Evolutionary conservation across 345 rosid genomes (phyloP), one percentile per base, ranked within the genome.

Genomic region (Hibiscus tridactylites): DNA sequence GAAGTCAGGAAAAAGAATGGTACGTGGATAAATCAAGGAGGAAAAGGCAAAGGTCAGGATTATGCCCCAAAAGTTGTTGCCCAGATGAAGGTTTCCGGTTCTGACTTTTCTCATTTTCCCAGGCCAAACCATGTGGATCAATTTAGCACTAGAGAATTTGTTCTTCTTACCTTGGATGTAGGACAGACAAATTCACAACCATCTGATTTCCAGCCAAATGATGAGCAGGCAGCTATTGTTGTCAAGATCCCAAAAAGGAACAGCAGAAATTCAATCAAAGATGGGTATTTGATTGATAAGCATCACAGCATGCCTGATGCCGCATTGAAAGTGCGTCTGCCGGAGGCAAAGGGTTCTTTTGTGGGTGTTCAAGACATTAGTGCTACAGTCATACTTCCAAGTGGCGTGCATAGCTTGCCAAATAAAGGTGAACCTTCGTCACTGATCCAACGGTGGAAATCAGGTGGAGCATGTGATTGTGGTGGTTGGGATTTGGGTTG

Each of bases 401-500:
- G 96, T 76, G 99, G 93, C 10, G 73, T 81, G 64, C 99, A 95
- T 72, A 81, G 93, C 74, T 83, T 95, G 54, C 97, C 97, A 44
- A 87, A 85, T 77, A 88, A 85, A 73, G 97, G 97, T 64, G 96
- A 87, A 26, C 99, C 97, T 67, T 90, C 96, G 9, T 88, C 99
- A 6, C 70, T 95, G 81, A 85, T 92, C 67, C 91, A 95, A 57
- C 87, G 97, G 2, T 95, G 97, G 99, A 87, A 80, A 75, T 82
- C 97, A 50, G 97, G 97, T 68, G 99, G 99, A 13, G 82, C 92
- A 70, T 95, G 99, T 70, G 97, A 95, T 74, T 95, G 99, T 74
- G 99, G 97, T 74, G 99, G 97, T 71, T 95, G 99, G 99, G 99
- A 95, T 76, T 77, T 89, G 77, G 93, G 93, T 24, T 95, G 97